A percentile compares a stretch with the other conserved stretches of the same genome.
Evolutionary conservation across 1,139 yeast genomes (phyloP).

Genomic region (Schwanniomyces etchellsii): DNA sequence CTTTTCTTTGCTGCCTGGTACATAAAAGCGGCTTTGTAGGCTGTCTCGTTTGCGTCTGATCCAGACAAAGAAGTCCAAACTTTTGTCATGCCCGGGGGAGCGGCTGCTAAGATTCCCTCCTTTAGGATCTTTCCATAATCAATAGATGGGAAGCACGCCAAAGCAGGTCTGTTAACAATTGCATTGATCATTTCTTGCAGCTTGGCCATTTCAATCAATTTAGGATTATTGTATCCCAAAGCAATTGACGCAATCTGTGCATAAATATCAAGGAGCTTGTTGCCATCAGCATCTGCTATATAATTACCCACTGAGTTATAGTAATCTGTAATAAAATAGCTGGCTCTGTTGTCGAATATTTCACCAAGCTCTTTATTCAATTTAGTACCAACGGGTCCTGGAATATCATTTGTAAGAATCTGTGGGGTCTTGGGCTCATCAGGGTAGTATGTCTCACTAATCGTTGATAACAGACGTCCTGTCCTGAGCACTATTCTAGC

Average conservation of each 20-base stretch:
- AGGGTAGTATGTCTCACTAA: constrained; percentile 33
- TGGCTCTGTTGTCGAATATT: constrained; percentile 62
- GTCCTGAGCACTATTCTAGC: too few species aligned
- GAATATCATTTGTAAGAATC: constrained; percentile 41
- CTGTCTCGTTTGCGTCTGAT: constrained; percentile 73
- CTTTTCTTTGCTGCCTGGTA: constrained; percentile 59
- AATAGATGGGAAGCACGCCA: constrained; percentile 66
- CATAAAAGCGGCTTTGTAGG: constrained; percentile 75
- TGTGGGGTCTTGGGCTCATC: constrained; percentile 50
- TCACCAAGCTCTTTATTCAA: constrained; percentile 44
- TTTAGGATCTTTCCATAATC: constrained; percentile 46
- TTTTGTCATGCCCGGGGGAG: constrained; percentile 61
- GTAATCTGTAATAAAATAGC: constrained; percentile 66
- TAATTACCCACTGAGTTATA: constrained; percentile 64
- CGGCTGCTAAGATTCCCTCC: constrained; percentile 57
- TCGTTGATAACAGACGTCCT: constrained; percentile 9
- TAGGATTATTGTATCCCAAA: constrained; percentile 74
- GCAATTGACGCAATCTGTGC: constrained; percentile 75
- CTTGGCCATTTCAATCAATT: constrained; percentile 51
- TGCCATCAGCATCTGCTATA: constrained; percentile 68
- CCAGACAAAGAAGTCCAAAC: constrained; percentile 73
- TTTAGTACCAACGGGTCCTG: constrained; percentile 54
- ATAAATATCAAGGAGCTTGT: constrained; percentile 56
- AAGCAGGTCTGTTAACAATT: constrained; percentile 66
- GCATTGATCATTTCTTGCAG: constrained; percentile 66